A percentile compares a stretch with the other conserved stretches of the same genome.
Evolutionary conservation across 352 stramenopile species (phyloP).

Genomic region (Peronospora tabacina): DNA sequence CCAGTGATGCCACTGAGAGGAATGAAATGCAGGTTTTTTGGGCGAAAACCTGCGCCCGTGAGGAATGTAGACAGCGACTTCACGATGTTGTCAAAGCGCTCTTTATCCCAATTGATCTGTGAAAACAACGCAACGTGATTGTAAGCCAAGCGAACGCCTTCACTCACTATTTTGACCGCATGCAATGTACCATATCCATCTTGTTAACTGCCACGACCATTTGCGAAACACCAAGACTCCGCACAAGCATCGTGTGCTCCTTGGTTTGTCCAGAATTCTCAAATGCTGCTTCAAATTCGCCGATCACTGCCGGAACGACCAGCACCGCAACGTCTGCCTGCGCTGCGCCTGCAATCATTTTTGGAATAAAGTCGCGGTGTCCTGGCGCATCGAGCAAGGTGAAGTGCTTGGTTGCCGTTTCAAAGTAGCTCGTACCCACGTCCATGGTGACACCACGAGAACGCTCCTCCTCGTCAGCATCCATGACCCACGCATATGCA

Average conservation of each 20-base stretch:
- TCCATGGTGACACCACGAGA: slow-evolving; percentile 97
- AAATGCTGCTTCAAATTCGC: slow-evolving; percentile 95
- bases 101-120: slow-evolving; percentile 59
- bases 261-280: slow-evolving; percentile 94
- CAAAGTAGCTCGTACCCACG: slow-evolving; percentile 90
- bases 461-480: slow-evolving; percentile 82
- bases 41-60: slow-evolving; percentile 59
- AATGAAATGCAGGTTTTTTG: slow-evolving; percentile 81
- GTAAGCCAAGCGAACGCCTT: neutral
- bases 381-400: slow-evolving; percentile 95
- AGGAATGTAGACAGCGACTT: slow-evolving; percentile 71
- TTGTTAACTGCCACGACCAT: slow-evolving; percentile 97
- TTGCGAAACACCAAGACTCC: slow-evolving; percentile 90
- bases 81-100: slow-evolving; percentile 73
- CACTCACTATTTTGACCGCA: neutral
- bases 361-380: slow-evolving; percentile 95
- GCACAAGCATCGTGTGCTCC: slow-evolving; percentile 93
- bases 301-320: slow-evolving; percentile 90
- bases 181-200: slow-evolving; percentile 85
- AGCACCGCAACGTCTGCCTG: slow-evolving; percentile 90
- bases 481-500: slow-evolving; percentile 93
- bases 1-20: slow-evolving; percentile 83
- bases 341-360: slow-evolving; percentile 94
- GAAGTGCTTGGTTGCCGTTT: slow-evolving; percentile 86
- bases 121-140: slow-evolving; percentile 4